These are phyloP conservation scores for Anisodus acutangulus DNA, from an alignment of 257 asterid genomes.

Conservation along the genomic window DNA sequence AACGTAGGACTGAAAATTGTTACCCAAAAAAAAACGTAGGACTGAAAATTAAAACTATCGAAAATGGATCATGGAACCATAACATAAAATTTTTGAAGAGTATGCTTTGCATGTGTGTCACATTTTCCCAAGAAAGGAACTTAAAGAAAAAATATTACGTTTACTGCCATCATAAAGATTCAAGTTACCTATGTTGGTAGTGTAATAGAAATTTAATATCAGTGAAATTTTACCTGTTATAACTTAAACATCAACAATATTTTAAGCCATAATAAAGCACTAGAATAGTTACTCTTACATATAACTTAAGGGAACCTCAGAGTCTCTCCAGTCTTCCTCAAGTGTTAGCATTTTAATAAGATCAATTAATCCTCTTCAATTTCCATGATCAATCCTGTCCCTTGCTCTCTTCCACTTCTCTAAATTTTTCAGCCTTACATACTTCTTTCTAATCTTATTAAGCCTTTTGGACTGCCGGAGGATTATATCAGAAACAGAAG, in stretches of 20 bases:
- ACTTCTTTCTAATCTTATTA: slow-evolving; percentile 45
- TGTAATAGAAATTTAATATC: no score
- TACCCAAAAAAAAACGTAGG: no score
- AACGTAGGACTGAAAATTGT: no score
- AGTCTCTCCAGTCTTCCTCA: neutral
- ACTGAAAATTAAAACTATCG: no score
- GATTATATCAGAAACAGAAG: slow-evolving; percentile 52
- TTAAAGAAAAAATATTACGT: no score
- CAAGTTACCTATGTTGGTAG: no score
- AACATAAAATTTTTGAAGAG: neutral
- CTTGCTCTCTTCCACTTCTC: slow-evolving; percentile 26
- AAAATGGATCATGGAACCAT: no score
- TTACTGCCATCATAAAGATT: no score
- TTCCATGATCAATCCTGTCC: neutral
- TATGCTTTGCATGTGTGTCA: neutral
- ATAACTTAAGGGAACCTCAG: neutral
- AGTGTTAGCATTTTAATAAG: neutral
- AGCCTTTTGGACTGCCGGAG: slow-evolving; percentile 51
- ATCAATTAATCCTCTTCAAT: neutral
- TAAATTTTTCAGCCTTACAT: slow-evolving; percentile 36
- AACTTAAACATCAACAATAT: no score
- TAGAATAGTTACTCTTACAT: no score
- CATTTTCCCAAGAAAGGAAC: neutral
- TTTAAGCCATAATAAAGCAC: no score
- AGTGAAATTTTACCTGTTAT: no score